Evolutionary conservation across 331 rosid species (phyloP).

Genomic region (Telfairia occidentalis): DNA sequence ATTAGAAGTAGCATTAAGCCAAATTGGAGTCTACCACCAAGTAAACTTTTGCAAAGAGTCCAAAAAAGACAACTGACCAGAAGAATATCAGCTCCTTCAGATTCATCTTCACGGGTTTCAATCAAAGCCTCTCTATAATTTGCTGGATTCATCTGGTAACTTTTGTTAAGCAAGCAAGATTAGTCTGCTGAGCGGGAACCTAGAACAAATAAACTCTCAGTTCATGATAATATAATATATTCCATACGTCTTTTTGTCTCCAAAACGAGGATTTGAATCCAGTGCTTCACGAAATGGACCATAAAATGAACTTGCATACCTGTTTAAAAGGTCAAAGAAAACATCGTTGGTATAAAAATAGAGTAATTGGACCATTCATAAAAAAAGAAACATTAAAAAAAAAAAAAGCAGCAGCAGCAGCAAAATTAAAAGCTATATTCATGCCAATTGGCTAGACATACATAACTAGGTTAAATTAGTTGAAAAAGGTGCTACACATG

Average conservation of each 20-base stretch:
- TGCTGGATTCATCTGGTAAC: conserved; percentile 97
- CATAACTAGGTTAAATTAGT: conserved; percentile 7
- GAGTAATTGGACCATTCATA: not conserved
- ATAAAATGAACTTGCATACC: conserved; percentile 91
- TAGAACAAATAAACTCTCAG: not conserved
- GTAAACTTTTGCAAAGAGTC: not conserved
- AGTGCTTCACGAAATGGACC: conserved; percentile 96
- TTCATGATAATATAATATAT: conserved; percentile 4
- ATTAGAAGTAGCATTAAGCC: conserved; percentile 8
- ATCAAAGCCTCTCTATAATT: conserved; percentile 81
- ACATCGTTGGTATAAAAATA: not conserved
- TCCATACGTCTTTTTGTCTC: conserved; percentile 90
- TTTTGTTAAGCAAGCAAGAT: conserved; percentile 28
- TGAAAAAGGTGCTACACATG: not conserved
- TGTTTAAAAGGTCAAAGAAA: conserved; percentile 21
- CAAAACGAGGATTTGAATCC: conserved; percentile 94
- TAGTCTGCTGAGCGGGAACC: conserved; percentile 11
- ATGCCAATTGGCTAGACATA: not conserved
- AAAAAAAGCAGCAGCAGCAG: not conserved
- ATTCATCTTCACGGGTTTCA: conserved; percentile 70
- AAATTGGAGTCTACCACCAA: not conserved
- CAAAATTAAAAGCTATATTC: not conserved
- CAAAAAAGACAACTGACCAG: conserved; percentile 49
- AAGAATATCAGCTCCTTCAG: conserved; percentile 97
- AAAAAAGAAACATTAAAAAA: not conserved